Evolutionary conservation across 176 grass and related monocot genomes (phyloP), one percentile per base, ranked within the genome.

Genomic region (Panicum miliaceum): DNA sequence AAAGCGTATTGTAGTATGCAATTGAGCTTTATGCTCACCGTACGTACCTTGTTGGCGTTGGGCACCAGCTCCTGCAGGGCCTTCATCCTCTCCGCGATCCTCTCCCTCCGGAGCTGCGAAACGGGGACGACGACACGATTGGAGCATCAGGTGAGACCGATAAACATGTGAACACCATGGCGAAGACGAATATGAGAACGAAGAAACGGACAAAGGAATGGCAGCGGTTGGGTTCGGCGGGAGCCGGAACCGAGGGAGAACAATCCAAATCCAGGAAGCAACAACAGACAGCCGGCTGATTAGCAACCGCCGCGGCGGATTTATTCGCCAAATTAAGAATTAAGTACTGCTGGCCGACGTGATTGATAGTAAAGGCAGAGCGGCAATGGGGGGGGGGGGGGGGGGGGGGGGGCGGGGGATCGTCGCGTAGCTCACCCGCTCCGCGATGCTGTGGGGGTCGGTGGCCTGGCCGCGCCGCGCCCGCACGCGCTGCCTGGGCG

Each of bases 21-120:
- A 10, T 25, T 27, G 46, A 60, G n/a, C 0, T 58, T 12, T 40
- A 9, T 65, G 32, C 71, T 76, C 32, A 98, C 96, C 96, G 95
- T 95, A 98, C 96, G 95, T 95, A 98, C 96, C 96, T 98, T 98
- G 81, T 98, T 98, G 62, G 96, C 89, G 83, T 95, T 98, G 22
- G 93, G 89, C 20, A 94, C 96, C 77, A 98, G 56, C 47, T 98
- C 96, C 68, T 98, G 96, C 13, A 98, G 87, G 16, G 96, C 93
- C 80, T 92, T 98, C 96, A 98, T 98, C 89, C 96, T 85, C 83
- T 98, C 96, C 22, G 96, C 96, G 67, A 98, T 98, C 90, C 93
- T 93, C 85, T 98, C 96, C 46, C 96, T 88, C 8, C 96, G 93
- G 77, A 98, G 96, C 96, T 98, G 93, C 81, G 9, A 83, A 60